Conservation (phyloP, 148 eudicot genomes). For the Rhododendron ovatum region DNA sequence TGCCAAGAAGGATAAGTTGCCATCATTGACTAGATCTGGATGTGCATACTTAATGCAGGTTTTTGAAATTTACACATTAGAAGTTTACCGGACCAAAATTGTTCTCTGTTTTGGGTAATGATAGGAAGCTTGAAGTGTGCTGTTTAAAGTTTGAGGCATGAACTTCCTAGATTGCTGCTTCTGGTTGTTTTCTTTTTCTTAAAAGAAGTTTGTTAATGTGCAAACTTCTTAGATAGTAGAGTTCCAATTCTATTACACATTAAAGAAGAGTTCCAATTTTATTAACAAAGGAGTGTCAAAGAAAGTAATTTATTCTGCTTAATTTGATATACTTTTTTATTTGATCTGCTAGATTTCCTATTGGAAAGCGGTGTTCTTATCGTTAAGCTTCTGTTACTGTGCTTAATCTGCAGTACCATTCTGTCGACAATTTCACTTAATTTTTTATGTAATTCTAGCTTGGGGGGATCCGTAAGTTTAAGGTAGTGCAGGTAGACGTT, state of each 20-base stretch:
- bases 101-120: not conserved
- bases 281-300: not conserved
- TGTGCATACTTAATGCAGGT: conserved; percentile 97
- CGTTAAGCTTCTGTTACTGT: not conserved
- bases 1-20: conserved; percentile 83
- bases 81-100: not conserved
- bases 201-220: not conserved
- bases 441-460: too few species aligned
- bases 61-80: conserved; percentile 3
- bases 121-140: not conserved
- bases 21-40: conserved; percentile 92
- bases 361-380: not conserved
- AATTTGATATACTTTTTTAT: not conserved
- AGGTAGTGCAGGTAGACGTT: not conserved
- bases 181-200: not conserved
- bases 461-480: not conserved
- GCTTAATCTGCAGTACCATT: not conserved
- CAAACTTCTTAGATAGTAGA: not conserved
- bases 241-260: not conserved
- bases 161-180: not conserved
- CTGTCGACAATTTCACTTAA: not conserved
- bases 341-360: not conserved
- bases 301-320: not conserved
- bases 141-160: conserved; percentile 1
- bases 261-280: not conserved